Base-by-base conservation (phyloP, 1,139 yeast species). In the Blastobotrys niveus region DNA sequence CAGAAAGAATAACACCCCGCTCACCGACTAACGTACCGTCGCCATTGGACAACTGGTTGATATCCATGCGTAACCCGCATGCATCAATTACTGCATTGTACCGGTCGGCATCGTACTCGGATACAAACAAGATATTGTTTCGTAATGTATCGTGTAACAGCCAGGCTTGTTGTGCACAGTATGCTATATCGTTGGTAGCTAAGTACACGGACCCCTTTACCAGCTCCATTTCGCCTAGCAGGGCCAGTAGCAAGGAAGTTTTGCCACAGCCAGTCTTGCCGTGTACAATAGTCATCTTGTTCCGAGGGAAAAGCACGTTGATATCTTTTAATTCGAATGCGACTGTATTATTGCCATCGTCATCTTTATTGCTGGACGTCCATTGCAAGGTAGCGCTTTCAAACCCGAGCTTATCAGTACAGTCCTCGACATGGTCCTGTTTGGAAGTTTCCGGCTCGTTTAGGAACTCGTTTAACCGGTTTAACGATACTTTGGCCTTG, bases 251-350 rank as follows among this genome's bases (percentile, higher is more conserved):
- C 52, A 91, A 66, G 0, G 97, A 89, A 2, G 96, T 84, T 64
- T 89, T 89, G 65, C 98, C 98, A 1, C 95, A 68, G 48, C 98
- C 97, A 10, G 97, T 91, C 9, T 95, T 82, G 25, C 98, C 98
- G 58, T 87, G 77, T 49, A 89, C 73, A 19, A 89, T 88, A 56
- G 88, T 88, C 59, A 91, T 69, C 60, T 84, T 79, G 18, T 87
- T 93, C 34, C 74, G 68, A 53, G 74, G 73, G 65, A 89, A 91
- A 24, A 72, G 72, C 50, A 89, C 65, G 53, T 81, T 70, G 48
- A 89, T 61, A 57, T 88, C 83, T 59, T 86, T 77, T 55, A 91
- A 72, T 59, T 78, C 82, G 72, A 91, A 91, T 58, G 80, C n/a
- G n/a, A n/a, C n/a, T n/a, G n/a, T n/a, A n/a, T n/a, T n/a, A 2